These are phyloP conservation scores for Lipomyces lipofer DNA, from an alignment of 805 yeast species.

Conservation along the genomic window DNA sequence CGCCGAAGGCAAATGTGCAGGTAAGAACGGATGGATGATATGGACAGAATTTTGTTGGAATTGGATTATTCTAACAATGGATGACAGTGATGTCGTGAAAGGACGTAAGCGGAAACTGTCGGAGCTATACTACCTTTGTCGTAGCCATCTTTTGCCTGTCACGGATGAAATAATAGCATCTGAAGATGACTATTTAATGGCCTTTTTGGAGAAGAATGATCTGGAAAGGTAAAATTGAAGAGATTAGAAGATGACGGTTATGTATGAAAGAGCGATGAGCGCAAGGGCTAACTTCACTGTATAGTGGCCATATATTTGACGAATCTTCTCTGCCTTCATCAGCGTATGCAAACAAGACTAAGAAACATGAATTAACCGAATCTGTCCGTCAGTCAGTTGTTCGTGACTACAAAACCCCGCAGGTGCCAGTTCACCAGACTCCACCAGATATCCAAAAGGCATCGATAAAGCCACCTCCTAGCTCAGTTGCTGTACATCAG, in stretches of 20 bases:
- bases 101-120: conserved; percentile 59
- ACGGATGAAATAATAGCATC: conserved; percentile 44
- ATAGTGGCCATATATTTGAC: conserved; percentile 36
- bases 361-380: conserved; percentile 5
- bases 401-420: neutral
- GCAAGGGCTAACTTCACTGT: conserved; percentile 2
- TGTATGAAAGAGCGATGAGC: conserved; percentile 1
- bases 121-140: conserved; percentile 60
- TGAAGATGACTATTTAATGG: conserved; percentile 45
- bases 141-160: conserved; percentile 49
- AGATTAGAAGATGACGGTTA: neutral
- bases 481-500: conserved; percentile 28
- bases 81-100: conserved; percentile 45
- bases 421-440: neutral
- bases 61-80: neutral
- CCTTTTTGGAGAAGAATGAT: conserved; percentile 55
- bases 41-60: no score
- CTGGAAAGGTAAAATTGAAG: conserved; percentile 46
- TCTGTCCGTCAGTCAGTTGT: conserved; percentile 2
- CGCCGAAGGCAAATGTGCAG: conserved; percentile 47
- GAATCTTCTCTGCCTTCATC: conserved; percentile 40
- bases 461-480: neutral
- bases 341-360: conserved; percentile 9
- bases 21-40: conserved; percentile 34
- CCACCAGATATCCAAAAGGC: neutral